Percentiles rank a stretch among this genome's conserved stretches.
Evolutionary conservation across 192 early-diverging fungal genomes (phyloP).

Genomic region (Dissophora ornata): DNA sequence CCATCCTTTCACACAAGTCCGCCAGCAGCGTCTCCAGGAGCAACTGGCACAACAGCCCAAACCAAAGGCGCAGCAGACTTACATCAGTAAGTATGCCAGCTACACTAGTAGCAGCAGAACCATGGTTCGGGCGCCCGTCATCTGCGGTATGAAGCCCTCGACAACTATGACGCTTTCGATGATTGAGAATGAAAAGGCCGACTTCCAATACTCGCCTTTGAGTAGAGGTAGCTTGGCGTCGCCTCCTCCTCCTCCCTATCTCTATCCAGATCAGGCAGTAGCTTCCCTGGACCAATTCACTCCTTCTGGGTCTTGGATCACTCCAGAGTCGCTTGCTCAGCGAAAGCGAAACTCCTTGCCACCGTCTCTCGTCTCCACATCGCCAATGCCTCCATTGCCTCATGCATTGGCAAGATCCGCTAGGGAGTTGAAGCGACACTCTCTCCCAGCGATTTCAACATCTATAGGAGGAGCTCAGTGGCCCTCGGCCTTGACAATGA

Average conservation of each 20-base stretch:
- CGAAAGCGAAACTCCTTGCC: slow-evolving; percentile 32
- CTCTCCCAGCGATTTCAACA: slow-evolving; percentile 16
- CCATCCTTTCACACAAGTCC: slow-evolving; percentile 25
- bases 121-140: not conserved
- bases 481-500: slow-evolving; percentile 30
- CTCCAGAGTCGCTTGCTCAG: slow-evolving; percentile 1
- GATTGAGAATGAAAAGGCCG: slow-evolving; percentile 35
- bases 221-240: slow-evolving; percentile 18
- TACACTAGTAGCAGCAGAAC: slow-evolving; percentile 21
- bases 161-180: slow-evolving; percentile 27
- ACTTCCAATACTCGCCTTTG: slow-evolving; percentile 6
- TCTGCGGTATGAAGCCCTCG: slow-evolving; percentile 8
- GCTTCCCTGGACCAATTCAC: not conserved
- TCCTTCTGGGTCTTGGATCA: not conserved
- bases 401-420: slow-evolving; percentile 7
- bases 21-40: slow-evolving; percentile 22
- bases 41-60: slow-evolving; percentile 6
- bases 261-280: slow-evolving; percentile 27
- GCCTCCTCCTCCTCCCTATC: slow-evolving; percentile 46
- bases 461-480: slow-evolving; percentile 23
- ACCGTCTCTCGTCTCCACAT: not conserved
- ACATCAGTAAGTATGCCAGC: slow-evolving; percentile 27
- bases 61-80: not conserved
- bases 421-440: slow-evolving; percentile 32
- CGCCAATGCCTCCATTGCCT: not conserved